Base-by-base conservation (phyloP, 805 yeast species). In the Saturnispora besseyi region DNA sequence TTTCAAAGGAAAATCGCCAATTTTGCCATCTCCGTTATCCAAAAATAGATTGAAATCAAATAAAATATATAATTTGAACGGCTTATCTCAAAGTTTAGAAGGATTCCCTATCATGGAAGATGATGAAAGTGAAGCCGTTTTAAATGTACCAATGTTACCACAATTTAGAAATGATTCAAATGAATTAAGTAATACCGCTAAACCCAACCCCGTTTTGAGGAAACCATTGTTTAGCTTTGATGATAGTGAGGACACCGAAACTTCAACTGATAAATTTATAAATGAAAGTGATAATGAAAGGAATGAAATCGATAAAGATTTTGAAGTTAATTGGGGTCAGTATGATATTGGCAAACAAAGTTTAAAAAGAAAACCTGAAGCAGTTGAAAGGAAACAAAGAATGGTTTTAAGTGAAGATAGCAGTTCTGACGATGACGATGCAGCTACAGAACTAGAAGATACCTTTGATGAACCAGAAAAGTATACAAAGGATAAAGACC, bases 241-340 rank as follows among this genome's bases (percentile, higher is more conserved):
- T 22, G 51, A 49, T 26, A 31, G 29, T 29, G 34, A 49, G 33
- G 41, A 36, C 12, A 28, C 40, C 3, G 42, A 31, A 38, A 42
- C 22, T n/a, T 18, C 30, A 8, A 42, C 10, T 5, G 29, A 30
- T 7, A 31, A 5, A 4, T 30, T 11, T 13, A 13, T n/a, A 13
- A 30, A n/a, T 8, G 21, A 45, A 12, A 21, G 15, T 8, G 40
- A 32, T n/a, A 15, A 36, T 18, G 45, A 53, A 31, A 46, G 32
- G 26, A 50, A 53, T 21, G 62, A 62, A 37, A 61, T 65, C 11
- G 67, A 64, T 46, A 57, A 63, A 29, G 69, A 65, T 51, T 64
- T 65, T 34, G 65, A 64, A 46, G 53, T 56, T 18, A 65, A 60
- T 40, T 65, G 50, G 45, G 36, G 12, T 18, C 33, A 22, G 9